Evolutionary conservation across 1,284 basidiomycete species (phyloP).

Genomic region (Ceratobasidium papillatum): DNA sequence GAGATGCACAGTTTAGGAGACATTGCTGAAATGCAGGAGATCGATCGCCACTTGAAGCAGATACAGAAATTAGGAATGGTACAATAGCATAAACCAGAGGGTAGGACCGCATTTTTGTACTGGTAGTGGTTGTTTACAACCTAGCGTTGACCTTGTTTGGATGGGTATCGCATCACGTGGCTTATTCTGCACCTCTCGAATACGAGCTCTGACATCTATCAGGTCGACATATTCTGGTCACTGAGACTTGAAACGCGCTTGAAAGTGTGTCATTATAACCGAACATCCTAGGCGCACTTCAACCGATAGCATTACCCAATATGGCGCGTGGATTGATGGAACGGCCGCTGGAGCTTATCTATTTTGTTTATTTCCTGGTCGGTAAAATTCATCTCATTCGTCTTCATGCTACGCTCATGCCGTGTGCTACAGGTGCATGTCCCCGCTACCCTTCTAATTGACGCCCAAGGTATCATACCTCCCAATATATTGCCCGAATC

Average conservation of each 20-base stretch:
- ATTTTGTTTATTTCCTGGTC: conserved; percentile 70
- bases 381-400: conserved; percentile 45
- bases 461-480: conserved; percentile 76
- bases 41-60: conserved; percentile 67
- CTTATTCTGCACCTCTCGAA: not conserved
- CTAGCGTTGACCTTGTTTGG: not conserved
- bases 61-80: not conserved
- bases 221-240: not conserved
- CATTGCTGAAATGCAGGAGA: conserved; percentile 65
- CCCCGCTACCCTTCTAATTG: conserved; percentile 68
- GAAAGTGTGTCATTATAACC: not conserved
- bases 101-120: conserved; percentile 4
- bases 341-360: conserved; percentile 69
- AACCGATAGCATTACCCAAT: no score
- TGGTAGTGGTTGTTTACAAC: not conserved
- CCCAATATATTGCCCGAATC: conserved; percentile 58
- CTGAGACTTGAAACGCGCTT: not conserved
- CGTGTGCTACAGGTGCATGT: conserved; percentile 63
- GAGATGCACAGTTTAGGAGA: conserved; percentile 55
- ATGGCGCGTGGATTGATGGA: conserved; percentile 18
- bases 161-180: not conserved
- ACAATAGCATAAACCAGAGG: conserved; percentile 4
- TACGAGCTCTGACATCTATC: not conserved
- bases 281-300: not conserved
- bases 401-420: conserved; percentile 1